Evolutionary conservation across 768 basidiomycete genomes (phyloP), one percentile per base, ranked within the genome.

Genomic region (Suillus alpinus): DNA sequence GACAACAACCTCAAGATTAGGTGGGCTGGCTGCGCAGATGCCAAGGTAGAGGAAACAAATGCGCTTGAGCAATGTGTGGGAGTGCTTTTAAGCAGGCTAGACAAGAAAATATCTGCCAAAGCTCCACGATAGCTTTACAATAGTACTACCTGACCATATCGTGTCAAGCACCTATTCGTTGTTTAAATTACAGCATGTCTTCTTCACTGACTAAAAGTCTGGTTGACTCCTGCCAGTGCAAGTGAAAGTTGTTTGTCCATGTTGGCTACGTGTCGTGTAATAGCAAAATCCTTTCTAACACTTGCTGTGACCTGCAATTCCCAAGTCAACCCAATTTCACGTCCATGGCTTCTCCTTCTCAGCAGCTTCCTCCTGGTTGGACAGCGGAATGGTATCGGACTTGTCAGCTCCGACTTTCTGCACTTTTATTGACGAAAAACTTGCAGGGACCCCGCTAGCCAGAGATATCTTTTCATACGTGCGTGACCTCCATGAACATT

Each of bases 1-100:
- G 96, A 98, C 69, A 84, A 88, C 72, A 85, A 92, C 61, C 71
- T 87, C 62, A 91, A 86, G 72, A 83, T 98, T 51, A 83, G 96
- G 20, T 98, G 96, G 96, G 95, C 90, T 1, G 96, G 86, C 10
- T 91, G 94, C 65, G 94, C 89, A 7, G 91, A 92, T 66, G 92
- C 95, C 0, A 89, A 83, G 61, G 69, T 73, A 3, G 86, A 92
- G 62, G 95, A 98, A 72, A 78, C 82, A 3, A 76, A 83, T 59
- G 82, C 86, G 13, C 75, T 97, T 58, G 80, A 88, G 71, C 85
- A 76, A 43, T 93, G 92, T 67, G 79, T 85, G 0, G 83, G 83
- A 4, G 87, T 92, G 3, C 77, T 94, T 20, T 69, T 94, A 62
- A 83, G 83, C 50, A 78, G 92, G 61, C 71, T 84, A 41, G 77